Evolutionary conservation across 169 alveolate genomes (phyloP), one percentile per base, ranked within the genome.

Genomic region (Plasmodium gallinaceum): DNA sequence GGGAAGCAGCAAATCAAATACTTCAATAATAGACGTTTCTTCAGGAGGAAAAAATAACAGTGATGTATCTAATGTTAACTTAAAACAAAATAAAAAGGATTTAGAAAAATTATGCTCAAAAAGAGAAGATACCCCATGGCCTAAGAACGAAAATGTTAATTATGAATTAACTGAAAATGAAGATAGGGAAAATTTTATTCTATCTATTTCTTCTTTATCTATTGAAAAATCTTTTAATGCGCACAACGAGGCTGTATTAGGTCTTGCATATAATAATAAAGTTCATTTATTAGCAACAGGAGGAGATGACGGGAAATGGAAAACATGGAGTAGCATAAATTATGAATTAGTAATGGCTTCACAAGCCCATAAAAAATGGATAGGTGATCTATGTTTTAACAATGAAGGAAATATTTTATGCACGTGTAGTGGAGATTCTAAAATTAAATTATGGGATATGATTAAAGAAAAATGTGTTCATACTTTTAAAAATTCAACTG

Each of bases 321-420:
- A 80, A 60, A 80, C 90, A 69, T 80, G 90, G 90, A 80, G 90
- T 58, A 46, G 51, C 52, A 42, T 75, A 57, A 80, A 80, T 80
- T 80, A 80, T 80, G 90, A 80, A 68, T 80, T 80, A 62, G 83
- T 80, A 20, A 80, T 80, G 90, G 90, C 80, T 68, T 80, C 90
- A 68, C 90, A 80, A 69, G 90, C 85, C 14, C 90, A 80, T 48
- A 80, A 80, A 80, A 80, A 65, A 80, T 80, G 90, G 90, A 62
- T 80, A 68, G 90, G 90, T 18, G 90, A 80, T 80, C 66, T 80
- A 39, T 80, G 90, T 52, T 80, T 80, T 68, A 80, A 80, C 66
- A 80, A 80, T 22, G 71, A 80, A 48, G 90, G 90, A 37, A 80
- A 80, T 68, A 68, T 80, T 48, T 80, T 80, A 71, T 80, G 90